Evolutionary conservation across 2,329 filamentous ascomycete species (phyloP).

Genomic region (Ceratocystis cacaofunesta): DNA sequence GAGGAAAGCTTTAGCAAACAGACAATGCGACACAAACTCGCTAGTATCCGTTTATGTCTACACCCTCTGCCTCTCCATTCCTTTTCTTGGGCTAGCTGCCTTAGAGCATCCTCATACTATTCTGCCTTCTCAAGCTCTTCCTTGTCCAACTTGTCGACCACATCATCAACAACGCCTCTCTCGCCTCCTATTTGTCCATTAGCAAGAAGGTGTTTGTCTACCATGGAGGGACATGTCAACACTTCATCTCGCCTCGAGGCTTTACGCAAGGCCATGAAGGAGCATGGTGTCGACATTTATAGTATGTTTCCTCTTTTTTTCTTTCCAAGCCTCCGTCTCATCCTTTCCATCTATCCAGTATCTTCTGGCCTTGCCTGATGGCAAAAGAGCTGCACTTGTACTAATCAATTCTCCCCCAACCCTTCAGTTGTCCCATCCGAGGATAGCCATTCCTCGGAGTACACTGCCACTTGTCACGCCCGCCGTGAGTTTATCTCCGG

Average conservation of each 20-base stretch:
- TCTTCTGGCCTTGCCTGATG: not conserved
- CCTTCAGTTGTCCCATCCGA: constrained; percentile 78
- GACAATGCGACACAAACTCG: not conserved
- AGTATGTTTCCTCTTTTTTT: constrained; percentile 36
- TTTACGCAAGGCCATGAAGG: constrained; percentile 74
- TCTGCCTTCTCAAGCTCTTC: not conserved
- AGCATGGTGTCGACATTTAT: constrained; percentile 79
- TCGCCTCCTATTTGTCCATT: not conserved
- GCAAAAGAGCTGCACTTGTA: constrained; percentile 7
- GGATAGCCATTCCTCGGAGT: constrained; percentile 95
- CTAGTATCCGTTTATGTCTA: not conserved
- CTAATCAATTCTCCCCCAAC: constrained; percentile 19
- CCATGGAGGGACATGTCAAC: constrained; percentile 26
- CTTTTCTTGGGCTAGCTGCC: not conserved
- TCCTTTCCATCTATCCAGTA: not conserved
- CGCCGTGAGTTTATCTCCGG: constrained; percentile 84
- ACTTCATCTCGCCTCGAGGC: constrained; percentile 61
- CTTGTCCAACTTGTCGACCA: not conserved
- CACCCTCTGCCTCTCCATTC: not conserved
- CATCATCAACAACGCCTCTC: not conserved
- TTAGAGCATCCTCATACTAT: not conserved
- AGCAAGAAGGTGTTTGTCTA: constrained; percentile 3
- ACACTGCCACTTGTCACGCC: constrained; percentile 90
- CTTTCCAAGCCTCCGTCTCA: constrained; percentile 20
- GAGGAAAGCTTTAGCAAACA: not conserved